These are phyloP conservation scores for Solanum arcanum DNA, from an alignment of 257 asterid genomes.

Conservation along the genomic window DNA sequence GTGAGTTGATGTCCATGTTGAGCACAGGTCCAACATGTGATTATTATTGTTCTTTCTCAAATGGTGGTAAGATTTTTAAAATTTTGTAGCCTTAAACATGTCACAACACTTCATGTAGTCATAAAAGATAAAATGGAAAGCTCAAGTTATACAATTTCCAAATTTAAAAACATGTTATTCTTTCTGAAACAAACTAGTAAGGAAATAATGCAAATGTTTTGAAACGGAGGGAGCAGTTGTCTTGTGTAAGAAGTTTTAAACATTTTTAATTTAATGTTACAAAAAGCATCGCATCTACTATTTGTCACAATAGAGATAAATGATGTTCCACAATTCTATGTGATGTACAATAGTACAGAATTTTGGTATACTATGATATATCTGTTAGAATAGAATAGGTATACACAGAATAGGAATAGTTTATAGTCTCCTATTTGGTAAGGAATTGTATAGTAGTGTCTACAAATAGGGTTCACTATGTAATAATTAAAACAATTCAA, in stretches of 20 bases:
- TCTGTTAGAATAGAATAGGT: background rate
- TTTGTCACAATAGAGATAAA: background rate
- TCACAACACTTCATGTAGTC: background rate
- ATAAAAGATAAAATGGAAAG: background rate
- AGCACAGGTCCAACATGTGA: background rate
- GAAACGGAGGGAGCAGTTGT: background rate
- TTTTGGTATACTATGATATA: background rate
- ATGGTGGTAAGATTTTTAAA: background rate
- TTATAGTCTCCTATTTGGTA: too few species aligned
- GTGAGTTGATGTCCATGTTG: background rate
- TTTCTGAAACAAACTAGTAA: background rate
- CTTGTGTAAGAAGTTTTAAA: background rate
- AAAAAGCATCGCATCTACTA: background rate
- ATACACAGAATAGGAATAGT: too few species aligned
- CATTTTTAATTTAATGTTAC: too few species aligned
- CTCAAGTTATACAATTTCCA: background rate
- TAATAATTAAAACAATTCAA: too few species aligned
- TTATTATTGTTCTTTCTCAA: background rate
- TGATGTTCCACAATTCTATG: background rate
- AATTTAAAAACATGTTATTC: background rate
- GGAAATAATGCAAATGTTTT: background rate
- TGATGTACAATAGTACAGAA: background rate
- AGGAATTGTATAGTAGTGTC: too few species aligned
- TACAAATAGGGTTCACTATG: too few species aligned
- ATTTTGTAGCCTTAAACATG: background rate